Evolutionary conservation across 139 green algal species (phyloP).

Genomic region (Bryopsis sp.): DNA sequence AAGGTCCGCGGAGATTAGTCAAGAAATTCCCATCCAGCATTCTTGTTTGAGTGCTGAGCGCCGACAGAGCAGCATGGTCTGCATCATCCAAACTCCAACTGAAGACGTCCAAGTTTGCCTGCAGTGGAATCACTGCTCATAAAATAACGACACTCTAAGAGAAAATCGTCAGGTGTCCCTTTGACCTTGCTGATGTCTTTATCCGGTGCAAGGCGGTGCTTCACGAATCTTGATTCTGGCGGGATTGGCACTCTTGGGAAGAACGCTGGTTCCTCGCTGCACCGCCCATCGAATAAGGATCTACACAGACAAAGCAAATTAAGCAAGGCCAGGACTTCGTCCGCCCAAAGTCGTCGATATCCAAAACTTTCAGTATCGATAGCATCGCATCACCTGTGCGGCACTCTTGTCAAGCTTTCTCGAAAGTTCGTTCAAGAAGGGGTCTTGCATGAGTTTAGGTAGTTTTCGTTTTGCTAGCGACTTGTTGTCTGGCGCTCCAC

Average conservation of each 20-base stretch:
- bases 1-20: constrained; percentile 54
- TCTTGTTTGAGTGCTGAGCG: constrained; percentile 44
- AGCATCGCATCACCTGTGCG: constrained; percentile 34
- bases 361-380: not conserved
- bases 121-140: not conserved
- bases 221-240: constrained; percentile 43
- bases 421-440: constrained; percentile 43
- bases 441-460: constrained; percentile 52
- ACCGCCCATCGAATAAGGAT: constrained; percentile 82
- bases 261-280: constrained; percentile 70
- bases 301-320: constrained; percentile 32
- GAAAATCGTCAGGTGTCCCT: not conserved
- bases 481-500: constrained; percentile 57
- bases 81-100: constrained; percentile 46
- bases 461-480: constrained; percentile 40
- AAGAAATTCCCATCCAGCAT: constrained; percentile 64
- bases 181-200: not conserved
- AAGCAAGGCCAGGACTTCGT: not conserved
- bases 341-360: not conserved
- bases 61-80: constrained; percentile 41
- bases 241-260: constrained; percentile 74
- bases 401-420: constrained; percentile 39
- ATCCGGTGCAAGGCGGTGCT: not conserved
- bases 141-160: not conserved
- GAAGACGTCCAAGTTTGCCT: constrained; percentile 70